These are phyloP conservation scores for Globisporangium polare DNA, from an alignment of 352 stramenopile genomes.

Conservation along the genomic window DNA sequence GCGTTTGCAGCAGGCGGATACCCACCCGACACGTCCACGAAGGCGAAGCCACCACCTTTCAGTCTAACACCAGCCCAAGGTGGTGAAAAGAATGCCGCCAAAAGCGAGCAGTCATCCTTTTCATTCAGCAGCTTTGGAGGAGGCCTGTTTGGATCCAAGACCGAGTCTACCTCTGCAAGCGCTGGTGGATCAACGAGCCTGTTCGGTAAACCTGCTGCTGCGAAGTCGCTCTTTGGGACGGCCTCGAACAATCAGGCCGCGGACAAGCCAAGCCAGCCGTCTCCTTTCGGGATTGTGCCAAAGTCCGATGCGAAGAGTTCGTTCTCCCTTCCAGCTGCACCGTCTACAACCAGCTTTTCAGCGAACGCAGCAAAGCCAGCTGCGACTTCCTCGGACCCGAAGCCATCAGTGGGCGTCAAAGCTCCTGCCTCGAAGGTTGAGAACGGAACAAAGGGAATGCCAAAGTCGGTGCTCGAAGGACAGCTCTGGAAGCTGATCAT, in stretches of 20 bases:
- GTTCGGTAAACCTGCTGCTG: slow-evolving; percentile 11
- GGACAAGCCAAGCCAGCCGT: slow-evolving; percentile 15
- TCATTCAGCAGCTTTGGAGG: slow-evolving; percentile 17
- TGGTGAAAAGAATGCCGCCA: not conserved
- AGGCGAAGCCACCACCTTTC: slow-evolving; percentile 28
- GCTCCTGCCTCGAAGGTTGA: not conserved
- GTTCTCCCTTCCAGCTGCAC: slow-evolving; percentile 29
- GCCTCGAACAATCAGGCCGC: slow-evolving; percentile 2
- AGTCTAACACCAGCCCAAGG: not conserved
- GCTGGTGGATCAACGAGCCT: not conserved
- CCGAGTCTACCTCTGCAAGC: not conserved
- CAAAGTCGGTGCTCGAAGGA: slow-evolving; percentile 46
- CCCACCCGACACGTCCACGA: slow-evolving; percentile 35
- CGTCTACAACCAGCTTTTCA: slow-evolving; percentile 12
- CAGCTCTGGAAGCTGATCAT: slow-evolving; percentile 71
- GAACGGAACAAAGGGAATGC: slow-evolving; percentile 17
- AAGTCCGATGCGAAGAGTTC: slow-evolving; percentile 17
- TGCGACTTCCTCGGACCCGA: not conserved
- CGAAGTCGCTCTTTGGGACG: slow-evolving; percentile 19
- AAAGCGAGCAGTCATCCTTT: slow-evolving; percentile 8
- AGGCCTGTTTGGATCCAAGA: slow-evolving; percentile 1
- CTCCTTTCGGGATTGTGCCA: slow-evolving; percentile 27
- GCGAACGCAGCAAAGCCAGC: not conserved
- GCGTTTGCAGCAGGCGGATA: slow-evolving; percentile 22
- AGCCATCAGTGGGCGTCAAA: not conserved